Conservation (phyloP, 1,284 basidiomycete species). For the Phaffia rhodozyma region DNA sequence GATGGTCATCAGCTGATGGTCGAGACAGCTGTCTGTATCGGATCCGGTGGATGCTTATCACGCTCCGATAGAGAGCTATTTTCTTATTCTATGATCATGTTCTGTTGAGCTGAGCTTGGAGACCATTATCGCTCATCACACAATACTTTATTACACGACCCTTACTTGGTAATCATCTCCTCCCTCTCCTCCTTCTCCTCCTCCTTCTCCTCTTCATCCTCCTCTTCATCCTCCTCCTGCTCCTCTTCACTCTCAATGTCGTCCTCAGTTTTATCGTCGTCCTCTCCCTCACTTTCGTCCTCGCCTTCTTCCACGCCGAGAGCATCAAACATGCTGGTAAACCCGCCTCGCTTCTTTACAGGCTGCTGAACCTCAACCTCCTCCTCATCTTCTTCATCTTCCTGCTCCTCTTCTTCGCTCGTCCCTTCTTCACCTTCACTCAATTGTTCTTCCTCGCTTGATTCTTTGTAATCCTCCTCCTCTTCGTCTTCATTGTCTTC, state of each 20-base stretch:
- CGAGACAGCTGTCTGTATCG: too few species aligned
- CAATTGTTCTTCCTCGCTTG: constrained; percentile 1
- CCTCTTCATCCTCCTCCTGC: constrained; percentile 22
- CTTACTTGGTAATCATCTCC: constrained; percentile 17
- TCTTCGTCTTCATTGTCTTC: constrained; percentile 11
- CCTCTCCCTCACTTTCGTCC: constrained; percentile 17
- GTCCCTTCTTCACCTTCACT: background rate
- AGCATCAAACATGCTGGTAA: background rate
- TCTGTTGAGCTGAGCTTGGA: too few species aligned
- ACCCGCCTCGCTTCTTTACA: background rate
- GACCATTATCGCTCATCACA: background rate
- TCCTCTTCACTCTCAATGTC: constrained; percentile 19
- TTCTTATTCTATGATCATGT: too few species aligned
- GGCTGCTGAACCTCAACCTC: background rate
- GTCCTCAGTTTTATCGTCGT: constrained; percentile 11
- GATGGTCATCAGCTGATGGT: too few species aligned
- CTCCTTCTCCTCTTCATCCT: constrained; percentile 25
- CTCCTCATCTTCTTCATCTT: background rate
- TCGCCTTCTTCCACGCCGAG: constrained; percentile 25
- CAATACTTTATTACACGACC: background rate
- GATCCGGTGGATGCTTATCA: too few species aligned
- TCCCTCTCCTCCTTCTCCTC: constrained; percentile 31
- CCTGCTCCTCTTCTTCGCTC: constrained; percentile 1
- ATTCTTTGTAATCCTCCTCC: constrained; percentile 12
- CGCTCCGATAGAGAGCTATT: too few species aligned